Base-by-base conservation (phyloP, 2,329 filamentous ascomycete species). In the Akanthomyces dipterigenus region DNA sequence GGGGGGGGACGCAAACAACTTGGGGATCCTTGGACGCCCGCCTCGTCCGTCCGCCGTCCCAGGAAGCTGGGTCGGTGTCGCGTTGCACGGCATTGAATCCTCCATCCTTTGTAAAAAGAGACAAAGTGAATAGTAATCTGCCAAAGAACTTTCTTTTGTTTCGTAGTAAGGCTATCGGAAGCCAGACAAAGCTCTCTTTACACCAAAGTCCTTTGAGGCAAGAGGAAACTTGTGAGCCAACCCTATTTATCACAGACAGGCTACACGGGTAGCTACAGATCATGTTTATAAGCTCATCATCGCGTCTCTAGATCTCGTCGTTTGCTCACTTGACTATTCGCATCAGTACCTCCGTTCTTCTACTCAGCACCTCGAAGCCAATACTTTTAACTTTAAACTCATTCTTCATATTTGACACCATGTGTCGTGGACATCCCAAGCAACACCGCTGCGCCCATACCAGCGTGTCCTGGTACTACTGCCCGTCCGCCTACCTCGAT, bases 381-480 rank as follows among this genome's bases (percentile, higher is more conserved):
- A 54, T 22, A 50, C 20, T 18, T n/a, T 24, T 38, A 38, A 38
- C 14, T 5, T 9, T 16, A 34, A 34, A 34, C 36, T 38, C 51
- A 38, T 28, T 28, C 24, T 24, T 48, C 46, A 48, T 2, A 38
- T 5, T 38, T 16, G 36, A 38, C 7, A 72, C 68, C 26, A 84
- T 84, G 81, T 84, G 81, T 65, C 76, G 81, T 74, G 81, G 80
- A 56, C 80, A 82, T 64, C 81, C 81, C 60, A 77, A 80, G 55
- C 73, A 74, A 64, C 81, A 84, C 65, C 73, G 78, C 16, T 84
- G 81, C 68, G 75, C 76, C 26, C 81, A 84, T 69, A 80, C 78
- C n/a, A 83, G 81, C 51, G 75, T 83, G 64, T 78, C 77, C 63
- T 84, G 80, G 80, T 75, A 81, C 67, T 82, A 83, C 70, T 84